Base-by-base conservation (phyloP, 2,329 filamentous ascomycete genomes). In the Stachybotrys echinatus region DNA sequence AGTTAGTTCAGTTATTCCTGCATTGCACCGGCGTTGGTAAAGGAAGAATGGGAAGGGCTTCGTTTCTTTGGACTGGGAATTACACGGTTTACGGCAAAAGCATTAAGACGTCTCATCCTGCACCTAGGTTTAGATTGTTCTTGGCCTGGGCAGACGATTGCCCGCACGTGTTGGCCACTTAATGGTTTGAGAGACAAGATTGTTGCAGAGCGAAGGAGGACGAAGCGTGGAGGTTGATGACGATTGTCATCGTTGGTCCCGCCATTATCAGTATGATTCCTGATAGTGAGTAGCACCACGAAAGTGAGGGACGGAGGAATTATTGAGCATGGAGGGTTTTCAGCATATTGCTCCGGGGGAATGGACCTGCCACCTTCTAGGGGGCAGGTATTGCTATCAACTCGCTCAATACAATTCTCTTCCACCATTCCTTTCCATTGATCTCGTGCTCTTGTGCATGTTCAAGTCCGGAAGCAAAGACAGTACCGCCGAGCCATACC, bases 21-120 rank as follows among this genome's bases (percentile, higher is more conserved):
- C 78, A 81, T 81, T 77, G 78, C 79, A 81, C 61, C 67, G 79
- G 79, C 79, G 79, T 82, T 81, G 63, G 68, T 55, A 63, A 60
- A 63, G 68, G 63, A 62, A 52, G 58, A 57, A 56, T 58, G 57
- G 61, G 58, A 53, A 56, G 51, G 55, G 56, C 59, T 60, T 42
- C 55, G 27, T 57, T 54, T 52, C 61, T 55, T 55, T 59, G 52
- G 46, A 44, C 56, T 49, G 53, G 53, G 61, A 64, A 51, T 61
- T 62, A 59, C 56, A 59, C 61, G 64, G 61, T 61, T 57, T 52
- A 59, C 51, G 59, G 57, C 60, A 63, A 67, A 68, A 67, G 62
- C 59, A 61, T 59, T 50, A 65, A 68, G 65, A 70, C 60, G 64
- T 63, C 57, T 62, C 60, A 66, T 66, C 59, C 63, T 65, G 61